phyloP scores from a whole-genome alignment of 305 asterid genomes.

The Caryopteris hybrid region DNA sequence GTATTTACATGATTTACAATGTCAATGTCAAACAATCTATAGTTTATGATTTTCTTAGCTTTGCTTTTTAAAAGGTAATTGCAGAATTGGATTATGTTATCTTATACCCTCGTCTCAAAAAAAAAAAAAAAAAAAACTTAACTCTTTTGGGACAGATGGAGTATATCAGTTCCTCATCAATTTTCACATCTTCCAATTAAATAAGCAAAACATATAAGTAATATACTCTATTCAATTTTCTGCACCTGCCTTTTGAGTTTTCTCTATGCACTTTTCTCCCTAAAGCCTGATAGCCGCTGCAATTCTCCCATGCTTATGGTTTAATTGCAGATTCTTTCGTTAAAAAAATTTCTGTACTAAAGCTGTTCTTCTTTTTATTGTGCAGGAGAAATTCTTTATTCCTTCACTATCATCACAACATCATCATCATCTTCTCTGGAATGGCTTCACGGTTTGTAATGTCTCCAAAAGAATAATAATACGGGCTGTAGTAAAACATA shows the following conservation, averaged over 20 bases:
- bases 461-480: not conserved
- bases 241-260: not conserved
- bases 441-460: constrained; percentile 85
- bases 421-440: constrained; percentile 66
- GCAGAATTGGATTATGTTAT: not conserved
- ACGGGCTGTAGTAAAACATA: not conserved
- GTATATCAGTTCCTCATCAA: too few relatives aligned
- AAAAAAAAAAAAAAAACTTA: too few relatives aligned
- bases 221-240: not conserved
- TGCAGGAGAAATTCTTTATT: constrained; percentile 74
- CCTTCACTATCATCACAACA: constrained; percentile 88
- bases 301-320: not conserved
- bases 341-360: not conserved
- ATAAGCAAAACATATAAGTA: not conserved
- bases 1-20: not conserved
- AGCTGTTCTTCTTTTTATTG: constrained; percentile 2
- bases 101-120: not conserved
- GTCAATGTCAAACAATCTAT: too few relatives aligned
- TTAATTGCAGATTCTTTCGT: not conserved
- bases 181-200: not conserved
- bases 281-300: not conserved
- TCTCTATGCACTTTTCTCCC: not conserved
- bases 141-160: too few relatives aligned
- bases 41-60: not conserved
- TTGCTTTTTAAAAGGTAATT: too few relatives aligned